phyloP scores from a whole-genome alignment of 2,329 filamentous ascomycete species.

The Tolypocladium ovalisporum region DNA sequence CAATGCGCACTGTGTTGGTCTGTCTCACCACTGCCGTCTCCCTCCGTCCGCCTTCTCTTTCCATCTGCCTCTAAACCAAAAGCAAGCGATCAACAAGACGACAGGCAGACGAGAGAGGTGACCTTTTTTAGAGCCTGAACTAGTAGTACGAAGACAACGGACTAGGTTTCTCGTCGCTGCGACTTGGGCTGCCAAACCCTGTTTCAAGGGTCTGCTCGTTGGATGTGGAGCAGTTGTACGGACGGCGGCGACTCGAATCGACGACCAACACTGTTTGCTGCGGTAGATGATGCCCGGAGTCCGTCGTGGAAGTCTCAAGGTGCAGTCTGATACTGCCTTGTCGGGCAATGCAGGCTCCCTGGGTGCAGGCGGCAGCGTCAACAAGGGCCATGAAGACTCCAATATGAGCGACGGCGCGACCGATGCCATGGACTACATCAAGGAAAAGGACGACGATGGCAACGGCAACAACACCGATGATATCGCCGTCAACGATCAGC shows the following conservation, averaged over 20 bases:
- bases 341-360: background rate
- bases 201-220: background rate
- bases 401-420: background rate
- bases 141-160: too few relatives aligned
- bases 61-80: background rate
- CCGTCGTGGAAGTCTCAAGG: slow-evolving; percentile 14
- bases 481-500: background rate
- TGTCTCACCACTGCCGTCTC: background rate
- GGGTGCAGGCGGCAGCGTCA: background rate
- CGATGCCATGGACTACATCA: background rate
- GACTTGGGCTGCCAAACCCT: background rate
- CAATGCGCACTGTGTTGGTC: background rate
- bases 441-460: background rate
- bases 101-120: background rate
- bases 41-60: too few relatives aligned
- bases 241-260: background rate
- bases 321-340: slow-evolving; percentile 10
- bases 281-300: slow-evolving; percentile 16
- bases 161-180: background rate
- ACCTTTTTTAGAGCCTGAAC: too few relatives aligned
- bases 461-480: background rate
- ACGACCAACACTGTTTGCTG: background rate
- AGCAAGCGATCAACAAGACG: background rate
- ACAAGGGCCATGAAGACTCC: background rate
- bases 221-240: background rate